Conservation (phyloP, 495 filamentous ascomycete genomes). For the Aspergillus biplanus region DNA sequence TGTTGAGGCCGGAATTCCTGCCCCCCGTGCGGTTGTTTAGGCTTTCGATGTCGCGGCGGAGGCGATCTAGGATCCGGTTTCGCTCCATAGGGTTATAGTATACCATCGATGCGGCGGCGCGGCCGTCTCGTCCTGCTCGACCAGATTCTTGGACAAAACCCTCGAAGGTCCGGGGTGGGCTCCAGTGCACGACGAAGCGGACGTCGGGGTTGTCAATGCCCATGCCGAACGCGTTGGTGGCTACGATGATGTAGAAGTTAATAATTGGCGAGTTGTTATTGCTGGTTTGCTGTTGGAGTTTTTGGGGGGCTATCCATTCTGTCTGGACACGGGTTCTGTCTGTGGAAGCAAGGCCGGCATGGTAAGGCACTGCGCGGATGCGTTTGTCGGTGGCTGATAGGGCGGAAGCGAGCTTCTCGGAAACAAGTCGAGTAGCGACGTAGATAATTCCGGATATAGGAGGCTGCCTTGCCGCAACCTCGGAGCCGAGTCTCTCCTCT, state of each 20-base stretch:
- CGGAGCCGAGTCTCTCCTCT: conserved; percentile 38
- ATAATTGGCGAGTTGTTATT: conserved; percentile 9
- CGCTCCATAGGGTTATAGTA: conserved; percentile 87
- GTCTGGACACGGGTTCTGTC: conserved; percentile 52
- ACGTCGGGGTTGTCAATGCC: conserved; percentile 95
- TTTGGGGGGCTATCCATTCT: conserved; percentile 75
- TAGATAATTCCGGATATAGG: conserved; percentile 89
- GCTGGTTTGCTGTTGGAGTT: conserved; percentile 21
- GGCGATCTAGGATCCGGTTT: conserved; percentile 66
- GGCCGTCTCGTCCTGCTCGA: conserved; percentile 85
- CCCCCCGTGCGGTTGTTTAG: conserved; percentile 39
- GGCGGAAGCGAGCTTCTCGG: conserved; percentile 67
- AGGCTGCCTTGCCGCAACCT: conserved; percentile 54
- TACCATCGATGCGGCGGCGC: conserved; percentile 80
- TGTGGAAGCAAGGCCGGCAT: conserved; percentile 49
- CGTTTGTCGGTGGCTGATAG: conserved; percentile 36
- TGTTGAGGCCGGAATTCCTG: conserved; percentile 21
- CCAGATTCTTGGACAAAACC: conserved; percentile 96
- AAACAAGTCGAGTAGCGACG: conserved; percentile 75
- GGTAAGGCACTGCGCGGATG: conserved; percentile 54
- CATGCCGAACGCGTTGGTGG: conserved; percentile 97
- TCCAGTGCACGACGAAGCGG: conserved; percentile 92
- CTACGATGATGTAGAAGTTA: conserved; percentile 88
- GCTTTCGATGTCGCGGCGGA: conserved; percentile 42
- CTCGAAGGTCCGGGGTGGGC: conserved; percentile 88